These are phyloP conservation scores for Corallochytrium limacisporum DNA, from an alignment of 78 protist genomes.

Conservation along the genomic window DNA sequence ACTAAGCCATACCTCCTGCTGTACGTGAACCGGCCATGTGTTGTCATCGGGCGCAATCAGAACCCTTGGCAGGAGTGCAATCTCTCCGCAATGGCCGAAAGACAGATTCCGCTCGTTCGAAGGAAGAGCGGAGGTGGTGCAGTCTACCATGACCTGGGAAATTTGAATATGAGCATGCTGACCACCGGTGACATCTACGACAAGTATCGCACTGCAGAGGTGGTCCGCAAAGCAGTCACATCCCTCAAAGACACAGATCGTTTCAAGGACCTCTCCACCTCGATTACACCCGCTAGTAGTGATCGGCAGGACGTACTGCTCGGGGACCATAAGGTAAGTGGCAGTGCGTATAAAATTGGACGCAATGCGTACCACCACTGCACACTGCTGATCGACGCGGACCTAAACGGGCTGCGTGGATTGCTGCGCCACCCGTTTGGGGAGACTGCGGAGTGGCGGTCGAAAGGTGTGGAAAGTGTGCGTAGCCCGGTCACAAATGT, in stretches of 20 bases:
- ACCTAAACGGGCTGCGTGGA: background rate
- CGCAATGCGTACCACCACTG: slow-evolving; percentile 32
- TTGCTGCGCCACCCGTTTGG: no score
- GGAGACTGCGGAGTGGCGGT: no score
- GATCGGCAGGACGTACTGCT: slow-evolving; percentile 31
- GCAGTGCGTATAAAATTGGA: slow-evolving; percentile 23
- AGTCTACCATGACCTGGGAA: slow-evolving; percentile 32
- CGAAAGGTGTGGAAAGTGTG: no score
- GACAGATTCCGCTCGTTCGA: background rate
- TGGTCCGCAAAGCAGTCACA: background rate
- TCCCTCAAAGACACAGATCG: no score
- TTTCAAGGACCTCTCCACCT: background rate
- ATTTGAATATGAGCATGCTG: background rate
- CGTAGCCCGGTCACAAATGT: no score
- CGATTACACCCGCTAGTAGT: background rate
- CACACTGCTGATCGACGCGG: slow-evolving; percentile 21
- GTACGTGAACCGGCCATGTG: slow-evolving; percentile 18
- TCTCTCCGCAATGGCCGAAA: background rate
- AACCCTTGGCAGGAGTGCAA: slow-evolving; percentile 36
- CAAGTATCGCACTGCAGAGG: background rate
- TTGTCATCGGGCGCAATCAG: slow-evolving; percentile 42
- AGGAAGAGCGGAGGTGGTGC: slow-evolving; percentile 10
- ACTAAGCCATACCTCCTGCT: slow-evolving; percentile 6
- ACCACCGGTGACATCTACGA: background rate
- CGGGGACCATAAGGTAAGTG: slow-evolving; percentile 18